phyloP scores from a whole-genome alignment of 805 yeast species.

The Lipomyces yamadae region DNA sequence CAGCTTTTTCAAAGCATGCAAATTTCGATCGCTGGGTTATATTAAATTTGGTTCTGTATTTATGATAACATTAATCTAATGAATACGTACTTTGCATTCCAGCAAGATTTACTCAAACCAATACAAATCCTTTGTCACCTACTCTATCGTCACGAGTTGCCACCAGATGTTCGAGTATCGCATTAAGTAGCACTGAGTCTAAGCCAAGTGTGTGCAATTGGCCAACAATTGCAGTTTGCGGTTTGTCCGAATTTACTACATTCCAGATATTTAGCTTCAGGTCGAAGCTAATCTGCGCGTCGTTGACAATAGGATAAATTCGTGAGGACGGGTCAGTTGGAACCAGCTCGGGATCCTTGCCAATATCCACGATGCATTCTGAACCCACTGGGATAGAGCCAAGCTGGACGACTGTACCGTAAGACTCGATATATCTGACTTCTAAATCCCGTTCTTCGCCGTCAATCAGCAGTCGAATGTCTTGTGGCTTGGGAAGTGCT shows the following conservation, averaged over 20 bases:
- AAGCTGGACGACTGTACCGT: neutral
- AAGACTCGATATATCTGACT: neutral
- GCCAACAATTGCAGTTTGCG: slow-evolving; percentile 1
- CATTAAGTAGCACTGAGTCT: neutral
- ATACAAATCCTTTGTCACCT: neutral
- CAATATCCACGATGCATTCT: slow-evolving; percentile 1
- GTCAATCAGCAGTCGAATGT: neutral
- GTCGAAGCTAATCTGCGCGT: slow-evolving; percentile 6
- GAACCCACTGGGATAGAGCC: neutral
- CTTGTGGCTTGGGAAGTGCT: slow-evolving; percentile 7
- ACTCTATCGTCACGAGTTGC: neutral
- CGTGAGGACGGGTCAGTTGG: slow-evolving; percentile 1
- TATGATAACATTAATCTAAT: too few relatives aligned
- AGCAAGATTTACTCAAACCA: neutral
- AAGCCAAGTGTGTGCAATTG: slow-evolving; percentile 4
- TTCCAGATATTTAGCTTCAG: slow-evolving; percentile 1
- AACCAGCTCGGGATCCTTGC: slow-evolving; percentile 4
- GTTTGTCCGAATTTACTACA: neutral
- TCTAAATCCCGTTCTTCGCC: neutral
- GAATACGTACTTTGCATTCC: too few relatives aligned
- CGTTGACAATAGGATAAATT: slow-evolving; percentile 7
- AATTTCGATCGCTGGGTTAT: too few relatives aligned
- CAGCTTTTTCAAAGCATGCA: too few relatives aligned
- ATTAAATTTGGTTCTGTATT: too few relatives aligned
- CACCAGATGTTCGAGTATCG: slow-evolving; percentile 6